Base-by-base conservation (phyloP, 345 rosid species). In the Linum trigynum region DNA sequence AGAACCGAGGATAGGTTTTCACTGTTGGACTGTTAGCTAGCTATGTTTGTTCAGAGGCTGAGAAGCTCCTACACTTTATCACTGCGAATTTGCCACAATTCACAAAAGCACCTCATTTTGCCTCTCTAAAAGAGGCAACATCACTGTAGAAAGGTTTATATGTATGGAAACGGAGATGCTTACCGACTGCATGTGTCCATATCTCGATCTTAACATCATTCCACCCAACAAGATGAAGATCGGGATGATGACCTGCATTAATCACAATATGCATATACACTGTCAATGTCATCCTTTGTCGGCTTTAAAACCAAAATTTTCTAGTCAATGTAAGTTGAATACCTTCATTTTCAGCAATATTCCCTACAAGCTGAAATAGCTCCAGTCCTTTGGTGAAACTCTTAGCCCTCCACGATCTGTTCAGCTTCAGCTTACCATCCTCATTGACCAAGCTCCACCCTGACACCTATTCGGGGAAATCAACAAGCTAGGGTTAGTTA, bases 201-300 rank as follows among this genome's bases (percentile, higher is more conserved):
- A 90, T 86, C 79, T 94, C 99, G 61, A 94, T 79, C 48, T 80
- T 86, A 5, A 90, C 82, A 78, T 86, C 85, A 78, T 94, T 94
- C 99, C 99, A 94, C 70, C 96, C 92, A 9, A 88, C 91, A 64
- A 94, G 95, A 84, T 94, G 99, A 75, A 94, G 85, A 78, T 94
- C 95, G 43, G 97, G 99, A 81, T 86, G 99, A 82, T 94, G 97
- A 68, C 96, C 97, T 90, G 84, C 84, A 80, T 51, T 43, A 64
- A 67, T 40, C 41, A 66, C 3, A 55, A 65, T 38, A 37, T 42
- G 62, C 45, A 73, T 17, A 73, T 48, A 74, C 32, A 73, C 62
- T 72, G 40, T 39, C 55, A 23, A 23, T 23, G 32, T 23, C 32
- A 23, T 23, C 32, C 32, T 23, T 38, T 10, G 57, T 42, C 50